Evolutionary conservation across 768 basidiomycete species (phyloP), one percentile per base, ranked within the genome.

Genomic region (Cystobasidium tubakii): DNA sequence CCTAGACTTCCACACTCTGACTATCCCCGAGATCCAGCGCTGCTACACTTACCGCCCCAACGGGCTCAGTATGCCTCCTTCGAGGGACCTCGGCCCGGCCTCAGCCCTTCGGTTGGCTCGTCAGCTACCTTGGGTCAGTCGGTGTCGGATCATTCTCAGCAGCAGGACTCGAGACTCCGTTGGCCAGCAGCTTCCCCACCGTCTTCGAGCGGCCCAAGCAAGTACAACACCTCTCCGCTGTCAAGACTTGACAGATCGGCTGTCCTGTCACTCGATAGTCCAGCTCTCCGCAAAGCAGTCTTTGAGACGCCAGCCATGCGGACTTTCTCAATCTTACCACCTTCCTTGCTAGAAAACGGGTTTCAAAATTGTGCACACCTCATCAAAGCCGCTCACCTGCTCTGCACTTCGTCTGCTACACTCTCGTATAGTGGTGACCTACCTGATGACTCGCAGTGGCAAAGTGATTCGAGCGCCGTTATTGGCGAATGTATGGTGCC

Each of bases 401-500:
- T 57, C 2, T 13, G 23, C 13, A 36, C 53, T 6, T 55, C 69
- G 2, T 57, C 69, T 3, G 66, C 66, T 17, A 46, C 42, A 10
- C 27, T 69, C 34, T 33, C 42, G 9, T 46, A 44, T 31, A 69
- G 3, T n/a, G 25, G 29, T 12, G 39, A 43, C 29, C 10, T 27
- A 17, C 34, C 25, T 25, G 63, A 65, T 27, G 66, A 69, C 31
- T 25, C 42, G 44, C 66, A 69, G 44, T 71, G 69, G 69, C 69
- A 60, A 27, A 34, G 17, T n/a, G 54, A 71, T 29, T 34, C 36
- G 1, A 34, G 33, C 15, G 27, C 31, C 9, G 29, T 71, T 31
- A 34, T 71, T 23, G 54, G 69, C 3, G 23, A 71, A 60, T 57
- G 15, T 44, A 71, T 71, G 69, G 55, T 60, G 3, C 69, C 69